Percentiles rank a stretch among this genome's conserved stretches.
phyloP scores from a whole-genome alignment of 192 early-diverging fungal genomes.

The Coemansia sp. region DNA sequence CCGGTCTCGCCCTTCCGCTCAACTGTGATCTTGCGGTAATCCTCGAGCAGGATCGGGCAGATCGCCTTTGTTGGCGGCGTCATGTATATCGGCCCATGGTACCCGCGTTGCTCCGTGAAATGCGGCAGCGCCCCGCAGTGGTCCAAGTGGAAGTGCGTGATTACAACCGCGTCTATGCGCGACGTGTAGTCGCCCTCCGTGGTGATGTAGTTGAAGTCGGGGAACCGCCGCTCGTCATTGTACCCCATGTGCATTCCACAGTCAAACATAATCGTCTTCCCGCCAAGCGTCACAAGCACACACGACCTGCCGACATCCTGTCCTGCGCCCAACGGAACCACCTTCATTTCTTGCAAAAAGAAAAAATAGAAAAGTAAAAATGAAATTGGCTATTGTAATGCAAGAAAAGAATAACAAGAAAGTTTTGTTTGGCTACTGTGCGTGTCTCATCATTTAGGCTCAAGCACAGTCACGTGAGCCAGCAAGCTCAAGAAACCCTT shows the following conservation, averaged over 20 bases:
- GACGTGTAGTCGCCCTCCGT: constrained; percentile 78
- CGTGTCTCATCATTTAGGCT: no score
- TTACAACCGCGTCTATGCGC: constrained; percentile 89
- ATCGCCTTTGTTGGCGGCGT: constrained; percentile 97
- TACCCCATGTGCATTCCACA: constrained; percentile 97
- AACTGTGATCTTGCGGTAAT: constrained; percentile 91
- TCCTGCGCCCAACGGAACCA: constrained; percentile 72
- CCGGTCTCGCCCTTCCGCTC: no score
- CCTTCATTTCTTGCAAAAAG: constrained; percentile 53
- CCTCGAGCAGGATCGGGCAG: constrained; percentile 88
- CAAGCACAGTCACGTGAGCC: no score
- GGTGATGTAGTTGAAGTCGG: constrained; percentile 93
- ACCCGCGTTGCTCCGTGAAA: constrained; percentile 95
- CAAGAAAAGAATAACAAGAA: not conserved
- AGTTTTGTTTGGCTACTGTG: no score
- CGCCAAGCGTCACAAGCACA: constrained; percentile 75
- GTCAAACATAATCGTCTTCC: constrained; percentile 90
- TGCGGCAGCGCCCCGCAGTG: constrained; percentile 97
- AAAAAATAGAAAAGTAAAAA: no score
- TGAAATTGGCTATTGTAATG: not conserved
- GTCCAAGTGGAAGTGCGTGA: constrained; percentile 98
- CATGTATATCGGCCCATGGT: constrained; percentile 97
- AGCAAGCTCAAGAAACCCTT: no score
- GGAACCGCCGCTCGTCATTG: constrained; percentile 89
- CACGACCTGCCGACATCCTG: constrained; percentile 90